Base-by-base conservation (phyloP, 2,329 filamentous ascomycete genomes). In the Neonectria ditissima region DNA sequence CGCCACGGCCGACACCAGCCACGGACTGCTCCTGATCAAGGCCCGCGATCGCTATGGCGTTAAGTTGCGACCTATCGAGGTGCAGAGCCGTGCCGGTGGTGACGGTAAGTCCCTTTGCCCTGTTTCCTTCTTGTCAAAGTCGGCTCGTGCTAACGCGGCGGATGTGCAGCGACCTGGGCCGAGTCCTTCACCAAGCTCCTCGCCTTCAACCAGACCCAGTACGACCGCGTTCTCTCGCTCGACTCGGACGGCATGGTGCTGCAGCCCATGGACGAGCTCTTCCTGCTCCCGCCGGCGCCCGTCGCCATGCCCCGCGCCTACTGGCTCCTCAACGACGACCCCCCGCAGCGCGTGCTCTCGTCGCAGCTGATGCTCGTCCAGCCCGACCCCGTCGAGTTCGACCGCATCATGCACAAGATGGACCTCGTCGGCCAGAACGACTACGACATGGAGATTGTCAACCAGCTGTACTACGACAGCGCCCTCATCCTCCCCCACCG, bases 221-320 rank as follows among this genome's bases (percentile, higher is more conserved):
- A 91, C 63, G 55, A 65, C 18, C 72, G 75, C 10, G 79, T 83
- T 7, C 67, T 80, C n/a, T 86, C 88, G 63, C 75, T 83, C 16
- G 81, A 92, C 75, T 89, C 88, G 28, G 90, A 92, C 72, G 81
- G 86, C 32, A 86, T 85, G 5, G 78, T 92, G 11, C 81, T 90
- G 7, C 80, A 88, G 65, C 79, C 82, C 44, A 84, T 92, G 81
- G 91, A 93, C 74, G 89, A 92, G 67, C 83, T 92, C 2, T 92
- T 93, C 79, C 83, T 90, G 43, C 81, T 90, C 8, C 90, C 90
- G 0, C 76, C 80, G 1, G 83, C 85, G 3, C 80, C 84, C 5
- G 83, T 90, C 14, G 89, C 89, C 13, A 89, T 92, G 85, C 89
- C 90, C 2, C 86, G 88, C 26, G 90, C 90, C 14, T 92, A 92